Evolutionary conservation across 2,329 filamentous ascomycete genomes (phyloP).

Genomic region (Harringtonia lauricola): DNA sequence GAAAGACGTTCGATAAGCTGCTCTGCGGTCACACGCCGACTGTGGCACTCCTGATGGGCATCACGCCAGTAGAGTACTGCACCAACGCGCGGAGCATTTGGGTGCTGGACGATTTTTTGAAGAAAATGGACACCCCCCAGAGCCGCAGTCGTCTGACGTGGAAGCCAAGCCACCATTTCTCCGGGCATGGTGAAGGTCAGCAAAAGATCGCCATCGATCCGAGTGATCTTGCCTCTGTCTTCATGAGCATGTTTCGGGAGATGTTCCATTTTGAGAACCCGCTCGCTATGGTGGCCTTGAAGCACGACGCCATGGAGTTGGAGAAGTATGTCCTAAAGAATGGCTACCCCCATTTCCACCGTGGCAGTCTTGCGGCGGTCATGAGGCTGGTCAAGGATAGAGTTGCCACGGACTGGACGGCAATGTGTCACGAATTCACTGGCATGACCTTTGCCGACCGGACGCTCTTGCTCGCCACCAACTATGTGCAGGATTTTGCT

Average conservation of each 20-base stretch:
- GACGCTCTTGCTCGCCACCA: constrained; percentile 16
- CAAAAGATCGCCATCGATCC: constrained; percentile 19
- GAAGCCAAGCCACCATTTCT: constrained; percentile 24
- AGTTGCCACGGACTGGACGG: constrained; percentile 23
- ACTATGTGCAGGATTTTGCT: constrained; percentile 23
- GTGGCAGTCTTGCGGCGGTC: constrained; percentile 26
- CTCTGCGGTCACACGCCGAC: constrained; percentile 35
- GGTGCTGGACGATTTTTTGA: constrained; percentile 13
- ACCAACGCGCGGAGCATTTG: constrained; percentile 32
- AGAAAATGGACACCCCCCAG: constrained; percentile 3
- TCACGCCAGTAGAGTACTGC: constrained; percentile 37
- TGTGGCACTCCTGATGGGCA: constrained; percentile 37
- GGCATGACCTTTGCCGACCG: too few relatives aligned
- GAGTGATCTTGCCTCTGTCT: constrained; percentile 23
- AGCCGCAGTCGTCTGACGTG: constrained; percentile 22
- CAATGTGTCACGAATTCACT: constrained; percentile 15
- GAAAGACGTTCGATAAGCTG: constrained; percentile 24
- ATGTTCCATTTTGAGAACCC: constrained; percentile 33
- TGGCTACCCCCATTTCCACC: constrained; percentile 22
- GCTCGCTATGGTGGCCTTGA: too few relatives aligned
- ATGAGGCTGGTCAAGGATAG: constrained; percentile 24
- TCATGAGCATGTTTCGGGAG: constrained; percentile 30
- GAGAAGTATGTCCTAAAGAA: constrained; percentile 1
- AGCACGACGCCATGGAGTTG: constrained; percentile 4
- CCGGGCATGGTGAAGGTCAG: constrained; percentile 5